A percentile compares a stretch with the other conserved stretches of the same genome.
Evolutionary conservation across 177 flowering plant genomes (phyloP).

Genomic region (Vitis hybrid): DNA sequence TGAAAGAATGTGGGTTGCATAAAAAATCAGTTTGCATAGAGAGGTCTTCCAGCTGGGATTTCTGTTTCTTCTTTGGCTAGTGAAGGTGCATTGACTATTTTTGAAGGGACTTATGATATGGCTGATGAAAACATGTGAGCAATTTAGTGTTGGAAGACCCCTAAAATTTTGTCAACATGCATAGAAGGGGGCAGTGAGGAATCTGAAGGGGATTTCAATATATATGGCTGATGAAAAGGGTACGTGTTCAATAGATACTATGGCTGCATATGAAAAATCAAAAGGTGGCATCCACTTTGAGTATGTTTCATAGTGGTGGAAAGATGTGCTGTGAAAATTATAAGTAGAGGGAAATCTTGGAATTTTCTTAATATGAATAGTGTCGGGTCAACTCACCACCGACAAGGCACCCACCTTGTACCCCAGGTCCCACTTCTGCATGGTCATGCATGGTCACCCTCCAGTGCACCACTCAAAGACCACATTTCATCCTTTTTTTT

Average conservation of each 20-base stretch:
- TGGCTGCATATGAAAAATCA: not conserved
- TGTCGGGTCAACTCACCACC: too few species aligned
- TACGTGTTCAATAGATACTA: conserved; percentile 4
- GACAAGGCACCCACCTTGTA: too few species aligned
- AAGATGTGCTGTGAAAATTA: too few species aligned
- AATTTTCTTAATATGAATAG: too few species aligned
- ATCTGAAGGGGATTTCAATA: conserved; percentile 16
- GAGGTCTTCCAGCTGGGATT: conserved; percentile 5
- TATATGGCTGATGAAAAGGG: conserved; percentile 16
- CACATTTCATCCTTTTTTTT: too few species aligned
- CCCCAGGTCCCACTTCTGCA: too few species aligned
- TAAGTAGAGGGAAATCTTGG: too few species aligned
- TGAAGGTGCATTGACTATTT: conserved; percentile 20
- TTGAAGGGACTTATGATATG: conserved; percentile 10
- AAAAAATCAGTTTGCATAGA: conserved; percentile 13
- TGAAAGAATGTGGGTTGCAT: conserved; percentile 7
- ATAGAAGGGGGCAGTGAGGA: conserved; percentile 4
- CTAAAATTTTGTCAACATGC: conserved; percentile 3
- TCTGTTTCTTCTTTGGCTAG: conserved; percentile 23
- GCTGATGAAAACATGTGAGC: conserved; percentile 19
- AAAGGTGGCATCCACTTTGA: too few species aligned
- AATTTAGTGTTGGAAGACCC: not conserved
- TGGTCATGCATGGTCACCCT: too few species aligned
- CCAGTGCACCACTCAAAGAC: too few species aligned
- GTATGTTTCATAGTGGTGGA: too few species aligned